Percentiles rank a stretch among this genome's conserved stretches.
Conservation (phyloP, 352 stramenopile species). For the Globisporangium cederbergense region DNA sequence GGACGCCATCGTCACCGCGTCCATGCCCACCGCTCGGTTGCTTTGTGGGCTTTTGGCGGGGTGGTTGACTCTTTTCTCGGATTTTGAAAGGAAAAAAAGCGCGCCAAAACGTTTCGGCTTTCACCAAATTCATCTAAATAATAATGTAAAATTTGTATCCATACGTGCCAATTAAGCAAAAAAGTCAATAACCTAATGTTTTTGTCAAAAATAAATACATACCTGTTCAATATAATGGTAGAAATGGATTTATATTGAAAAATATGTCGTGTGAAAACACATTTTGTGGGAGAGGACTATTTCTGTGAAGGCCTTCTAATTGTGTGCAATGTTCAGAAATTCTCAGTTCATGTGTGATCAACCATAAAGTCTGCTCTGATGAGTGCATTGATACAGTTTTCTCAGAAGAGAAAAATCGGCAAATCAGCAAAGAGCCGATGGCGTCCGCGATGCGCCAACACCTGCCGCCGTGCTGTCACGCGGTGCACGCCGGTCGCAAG, state of each 20-base stretch:
- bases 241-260: too few relatives aligned
- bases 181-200: too few relatives aligned
- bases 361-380: background rate
- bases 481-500: slow-evolving; percentile 33
- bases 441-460: slow-evolving; percentile 30
- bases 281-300: background rate
- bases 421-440: background rate
- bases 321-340: background rate
- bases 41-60: background rate
- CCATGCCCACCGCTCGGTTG: background rate
- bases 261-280: too few relatives aligned
- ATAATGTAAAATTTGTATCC: too few relatives aligned
- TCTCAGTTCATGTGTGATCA: background rate
- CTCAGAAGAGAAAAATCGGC: background rate
- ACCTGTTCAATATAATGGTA: too few relatives aligned
- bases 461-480: slow-evolving; percentile 57
- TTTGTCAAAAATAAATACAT: too few relatives aligned
- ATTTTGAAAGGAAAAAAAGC: slow-evolving; percentile 3
- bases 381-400: background rate
- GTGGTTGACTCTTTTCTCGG: background rate
- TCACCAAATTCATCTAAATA: too few relatives aligned
- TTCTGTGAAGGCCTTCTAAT: background rate
- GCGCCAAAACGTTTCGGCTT: background rate
- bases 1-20: background rate
- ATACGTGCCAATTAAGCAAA: too few relatives aligned